phyloP scores from a whole-genome alignment of 768 basidiomycete genomes.

The Trametes villosa region DNA sequence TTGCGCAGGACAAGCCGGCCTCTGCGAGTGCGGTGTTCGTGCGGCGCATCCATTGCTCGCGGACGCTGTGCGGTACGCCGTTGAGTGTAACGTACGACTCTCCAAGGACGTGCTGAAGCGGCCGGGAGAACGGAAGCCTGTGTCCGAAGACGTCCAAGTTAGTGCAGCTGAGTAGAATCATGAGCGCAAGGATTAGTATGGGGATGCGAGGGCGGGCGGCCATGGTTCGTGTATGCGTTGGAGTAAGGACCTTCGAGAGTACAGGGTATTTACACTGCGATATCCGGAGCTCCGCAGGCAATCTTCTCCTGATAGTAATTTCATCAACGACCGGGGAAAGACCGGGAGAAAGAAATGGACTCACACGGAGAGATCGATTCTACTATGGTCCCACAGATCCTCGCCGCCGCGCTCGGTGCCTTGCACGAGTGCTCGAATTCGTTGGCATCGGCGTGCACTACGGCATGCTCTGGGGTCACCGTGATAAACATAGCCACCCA shows the following conservation, averaged over 20 bases:
- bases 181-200: too few species aligned
- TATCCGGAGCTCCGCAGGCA: too few species aligned
- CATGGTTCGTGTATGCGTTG: too few species aligned
- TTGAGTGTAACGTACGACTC: constrained; percentile 10
- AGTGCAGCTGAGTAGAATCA: neutral
- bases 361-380: too few species aligned
- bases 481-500: neutral
- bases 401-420: neutral
- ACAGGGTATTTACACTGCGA: too few species aligned
- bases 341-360: too few species aligned
- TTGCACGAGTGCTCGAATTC: neutral
- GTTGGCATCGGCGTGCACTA: neutral
- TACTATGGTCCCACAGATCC: neutral
- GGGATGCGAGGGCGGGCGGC: too few species aligned
- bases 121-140: neutral
- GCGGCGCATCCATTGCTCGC: constrained; percentile 14
- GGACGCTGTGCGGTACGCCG: constrained; percentile 12
- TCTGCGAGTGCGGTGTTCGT: constrained; percentile 13
- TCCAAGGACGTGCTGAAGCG: constrained; percentile 1
- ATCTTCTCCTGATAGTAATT: too few species aligned
- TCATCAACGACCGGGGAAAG: too few species aligned
- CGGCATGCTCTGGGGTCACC: too few species aligned
- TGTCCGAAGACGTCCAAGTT: neutral
- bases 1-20: constrained; percentile 6
- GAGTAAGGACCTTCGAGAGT: too few species aligned